Conservation (phyloP, 2,329 filamentous ascomycete genomes). For the Ophiocordyceps sinensis region DNA sequence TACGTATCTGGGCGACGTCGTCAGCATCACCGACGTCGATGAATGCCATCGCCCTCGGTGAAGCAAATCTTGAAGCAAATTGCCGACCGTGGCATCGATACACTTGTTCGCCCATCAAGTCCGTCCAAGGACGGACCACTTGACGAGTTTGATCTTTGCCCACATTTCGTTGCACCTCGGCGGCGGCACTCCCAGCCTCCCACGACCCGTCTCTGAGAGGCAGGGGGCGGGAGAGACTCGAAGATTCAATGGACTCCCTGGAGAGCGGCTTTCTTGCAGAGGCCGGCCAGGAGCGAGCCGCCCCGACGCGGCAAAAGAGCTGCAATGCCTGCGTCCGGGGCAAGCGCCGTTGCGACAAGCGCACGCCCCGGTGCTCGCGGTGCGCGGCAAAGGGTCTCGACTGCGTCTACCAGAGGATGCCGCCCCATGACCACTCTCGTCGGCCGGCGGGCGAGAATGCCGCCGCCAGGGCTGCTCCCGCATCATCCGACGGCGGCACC, state of each 20-base stretch:
- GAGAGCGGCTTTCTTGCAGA: too few species aligned
- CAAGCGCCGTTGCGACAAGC: slow-evolving; percentile 33
- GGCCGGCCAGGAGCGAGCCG: slow-evolving; percentile 4
- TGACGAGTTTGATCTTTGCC: too few species aligned
- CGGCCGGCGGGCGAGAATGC: background rate
- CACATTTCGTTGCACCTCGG: too few species aligned
- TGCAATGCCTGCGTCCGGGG: slow-evolving; percentile 32
- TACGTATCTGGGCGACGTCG: too few species aligned
- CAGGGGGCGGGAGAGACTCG: background rate
- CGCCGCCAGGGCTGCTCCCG: background rate
- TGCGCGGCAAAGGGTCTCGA: slow-evolving; percentile 25
- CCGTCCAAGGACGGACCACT: too few species aligned
- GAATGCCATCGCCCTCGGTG: too few species aligned
- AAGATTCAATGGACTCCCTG: too few species aligned
- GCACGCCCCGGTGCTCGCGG: slow-evolving; percentile 24
- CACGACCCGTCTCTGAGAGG: background rate
- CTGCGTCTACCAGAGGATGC: slow-evolving; percentile 26
- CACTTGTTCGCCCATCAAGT: too few species aligned
- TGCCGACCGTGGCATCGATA: too few species aligned
- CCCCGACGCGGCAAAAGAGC: slow-evolving; percentile 34
- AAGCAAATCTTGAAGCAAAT: too few species aligned
- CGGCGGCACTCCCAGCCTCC: too few species aligned
- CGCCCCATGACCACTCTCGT: slow-evolving; percentile 2
- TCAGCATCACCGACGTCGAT: too few species aligned
- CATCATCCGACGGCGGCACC: slow-evolving; percentile 4